Base-by-base conservation (phyloP, 805 yeast species). In the Candida patagonica region DNA sequence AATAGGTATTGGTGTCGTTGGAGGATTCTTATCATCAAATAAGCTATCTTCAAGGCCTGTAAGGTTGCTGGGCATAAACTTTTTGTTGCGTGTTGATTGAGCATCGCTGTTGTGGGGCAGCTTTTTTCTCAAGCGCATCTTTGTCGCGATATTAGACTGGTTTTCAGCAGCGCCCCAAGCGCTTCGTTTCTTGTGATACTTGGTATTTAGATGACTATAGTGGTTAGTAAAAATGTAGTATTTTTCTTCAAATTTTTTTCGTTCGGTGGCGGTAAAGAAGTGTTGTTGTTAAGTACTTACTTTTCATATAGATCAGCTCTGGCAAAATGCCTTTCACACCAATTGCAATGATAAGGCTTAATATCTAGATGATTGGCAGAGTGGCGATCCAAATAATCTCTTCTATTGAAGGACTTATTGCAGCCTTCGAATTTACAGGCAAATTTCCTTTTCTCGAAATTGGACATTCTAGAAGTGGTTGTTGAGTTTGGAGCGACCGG, bases 381-480 rank as follows among this genome's bases (percentile, higher is more conserved):
- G 40, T 60, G 65, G n/a, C 70, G 50, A 31, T 59, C 57, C 27
- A 60, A 42, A 12, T 63, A 53, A 35, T 65, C 70, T 33, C 47
- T 40, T n/a, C 62, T 46, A 12, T 50, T 49, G 44, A 57, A 57
- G 17, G 35, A 19, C 45, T 55, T 54, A 23, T 38, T 35, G 39
- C 60, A 57, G 37, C 42, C 43, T 4, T 26, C 29, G 31, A 39
- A 42, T 6, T 31, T 27, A 29, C 40, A 37, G 5, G 25, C 40
- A 22, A 27, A 37, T 15, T 24, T 30, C 17, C 31, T 17, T 8
- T 8, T 29, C 8, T 29, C 31, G 31, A 17, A 17, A 10, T 12
- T 24, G 26, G 26, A n/a, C n/a, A n/a, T n/a, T n/a, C n/a, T n/a
- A n/a, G n/a, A n/a, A n/a, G n/a, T n/a, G n/a, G n/a, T n/a, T n/a